Base-by-base conservation (phyloP, 2,329 filamentous ascomycete species). In the Phyllosticta capitalensis region DNA sequence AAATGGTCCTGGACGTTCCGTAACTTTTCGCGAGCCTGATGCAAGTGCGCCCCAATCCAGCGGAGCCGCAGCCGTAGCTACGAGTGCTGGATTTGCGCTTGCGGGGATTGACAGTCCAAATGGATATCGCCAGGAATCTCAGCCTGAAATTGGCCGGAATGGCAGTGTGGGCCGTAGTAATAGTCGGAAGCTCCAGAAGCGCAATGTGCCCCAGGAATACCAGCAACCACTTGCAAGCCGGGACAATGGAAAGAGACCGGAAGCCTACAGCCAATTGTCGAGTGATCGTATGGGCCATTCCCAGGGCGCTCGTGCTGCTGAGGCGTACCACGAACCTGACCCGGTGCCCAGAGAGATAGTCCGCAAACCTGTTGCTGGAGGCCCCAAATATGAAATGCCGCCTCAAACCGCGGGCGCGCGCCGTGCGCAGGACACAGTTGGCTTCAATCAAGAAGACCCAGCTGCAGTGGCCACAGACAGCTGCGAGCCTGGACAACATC, bases 371-470 rank as follows among this genome's bases (percentile, higher is more conserved):
- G 54, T 60, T n/a, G 61, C 63, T 1, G 61, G 67, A 19, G 64
- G 64, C 17, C 63, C 71, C 5, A 65, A 64, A 12, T 75, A 74
- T 56, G 59, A 62, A 6, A 63, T 73, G 2, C 72, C 72, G 9
- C 72, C 72, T 17, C 72, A 73, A 59, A 73, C 72, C 3, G 65
- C 67, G 5, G 67, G 67, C 21, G 71, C 67, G 12, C 70, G 72
- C 38, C 65, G 65, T 33, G 69, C 73, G 19, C 67, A 72, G 24
- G 71, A 74, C 53, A 71, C 72, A 56, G 72, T 78, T n/a, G 74
- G 71, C 0, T 76, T 78, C 54, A 70, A 67, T 10, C 65, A 68
- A 22, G 64, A 65, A 5, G 65, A 66, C 33, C 60, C 67, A 2
- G 67, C 66, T 45, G 56, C 65, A 21, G 38, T 45, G 4, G 38